phyloP scores from a whole-genome alignment of 2,329 filamentous ascomycete species.

The Colletotrichum acutatum region DNA sequence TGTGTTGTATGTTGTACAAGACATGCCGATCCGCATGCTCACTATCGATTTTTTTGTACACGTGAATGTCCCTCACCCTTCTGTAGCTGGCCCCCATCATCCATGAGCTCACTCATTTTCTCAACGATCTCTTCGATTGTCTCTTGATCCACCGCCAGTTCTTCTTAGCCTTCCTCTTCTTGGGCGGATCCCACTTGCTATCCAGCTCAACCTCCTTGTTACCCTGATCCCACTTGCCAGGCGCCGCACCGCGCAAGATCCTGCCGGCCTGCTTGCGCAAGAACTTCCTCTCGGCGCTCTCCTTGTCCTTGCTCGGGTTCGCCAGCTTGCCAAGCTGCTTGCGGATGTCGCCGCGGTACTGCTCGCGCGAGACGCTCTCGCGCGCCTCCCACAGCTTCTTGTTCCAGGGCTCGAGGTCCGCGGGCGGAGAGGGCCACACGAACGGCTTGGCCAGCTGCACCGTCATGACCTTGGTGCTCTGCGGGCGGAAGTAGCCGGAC shows the following conservation, averaged over 20 bases:
- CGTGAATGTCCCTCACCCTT: background rate
- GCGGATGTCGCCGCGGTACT: constrained; percentile 49
- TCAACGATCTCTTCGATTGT: too few relatives aligned
- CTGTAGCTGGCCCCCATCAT: background rate
- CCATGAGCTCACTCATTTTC: background rate
- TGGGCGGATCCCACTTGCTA: constrained; percentile 41
- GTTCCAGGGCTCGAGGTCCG: constrained; percentile 73
- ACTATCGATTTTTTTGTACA: constrained; percentile 31
- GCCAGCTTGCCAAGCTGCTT: constrained; percentile 43
- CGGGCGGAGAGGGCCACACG: constrained; percentile 81
- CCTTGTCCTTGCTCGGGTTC: constrained; percentile 54
- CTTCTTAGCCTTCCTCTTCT: constrained; percentile 38
- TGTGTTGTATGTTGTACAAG: constrained; percentile 33
- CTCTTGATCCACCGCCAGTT: background rate
- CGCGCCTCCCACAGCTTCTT: constrained; percentile 67
- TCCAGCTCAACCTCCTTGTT: constrained; percentile 43
- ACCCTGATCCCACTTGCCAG: constrained; percentile 54
- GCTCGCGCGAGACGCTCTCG: constrained; percentile 54
- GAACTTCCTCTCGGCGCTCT: constrained; percentile 52
- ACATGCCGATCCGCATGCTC: constrained; percentile 28
- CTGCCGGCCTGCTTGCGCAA: constrained; percentile 63
- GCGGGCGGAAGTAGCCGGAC: constrained; percentile 75
- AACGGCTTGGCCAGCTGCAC: constrained; percentile 90
- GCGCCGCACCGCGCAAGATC: constrained; percentile 58
- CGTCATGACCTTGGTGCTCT: constrained; percentile 90